Conservation (phyloP, 176 grass and related monocot genomes). For the Chloris gayana region DNA sequence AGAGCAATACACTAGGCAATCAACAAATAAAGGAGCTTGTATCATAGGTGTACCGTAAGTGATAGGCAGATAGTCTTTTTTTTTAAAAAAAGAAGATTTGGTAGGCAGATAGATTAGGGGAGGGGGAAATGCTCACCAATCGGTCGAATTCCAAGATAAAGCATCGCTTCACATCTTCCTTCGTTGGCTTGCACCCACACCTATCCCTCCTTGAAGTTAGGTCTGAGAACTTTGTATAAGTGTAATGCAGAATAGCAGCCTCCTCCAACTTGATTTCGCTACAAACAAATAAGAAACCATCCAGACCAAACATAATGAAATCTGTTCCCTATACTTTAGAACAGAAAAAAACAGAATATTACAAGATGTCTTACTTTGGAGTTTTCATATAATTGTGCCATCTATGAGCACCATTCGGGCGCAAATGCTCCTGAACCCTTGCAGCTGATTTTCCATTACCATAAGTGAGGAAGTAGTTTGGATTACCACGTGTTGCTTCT, state of each 20-base stretch:
- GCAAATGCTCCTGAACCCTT: conserved; percentile 86
- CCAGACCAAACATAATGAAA: background rate
- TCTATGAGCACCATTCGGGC: conserved; percentile 97
- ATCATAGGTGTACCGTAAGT: background rate
- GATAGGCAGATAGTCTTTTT: background rate
- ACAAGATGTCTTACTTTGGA: conserved; percentile 69
- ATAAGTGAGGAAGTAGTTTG: conserved; percentile 97
- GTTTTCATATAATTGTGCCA: conserved; percentile 99
- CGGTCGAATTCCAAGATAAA: conserved; percentile 99
- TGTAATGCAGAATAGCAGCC: conserved; percentile 97
- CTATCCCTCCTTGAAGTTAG: conserved; percentile 92
- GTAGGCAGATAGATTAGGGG: background rate
- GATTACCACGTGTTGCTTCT: conserved; percentile 96
- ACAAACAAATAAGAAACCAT: conserved; percentile 28
- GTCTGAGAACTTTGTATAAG: conserved; percentile 92
- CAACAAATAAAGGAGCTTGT: background rate
- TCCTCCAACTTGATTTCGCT: conserved; percentile 98
- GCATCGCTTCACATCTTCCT: conserved; percentile 93
- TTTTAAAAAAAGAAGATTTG: no score
- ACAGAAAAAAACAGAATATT: background rate
- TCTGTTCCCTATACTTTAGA: background rate
- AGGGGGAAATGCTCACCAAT: conserved; percentile 54
- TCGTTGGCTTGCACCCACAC: conserved; percentile 97
- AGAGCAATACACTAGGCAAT: no score
- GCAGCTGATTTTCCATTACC: conserved; percentile 99